Evolutionary conservation across 164 flowering plant genomes (phyloP), one percentile per base, ranked within the genome.

Genomic region (Magnolia kwangsiensis): DNA sequence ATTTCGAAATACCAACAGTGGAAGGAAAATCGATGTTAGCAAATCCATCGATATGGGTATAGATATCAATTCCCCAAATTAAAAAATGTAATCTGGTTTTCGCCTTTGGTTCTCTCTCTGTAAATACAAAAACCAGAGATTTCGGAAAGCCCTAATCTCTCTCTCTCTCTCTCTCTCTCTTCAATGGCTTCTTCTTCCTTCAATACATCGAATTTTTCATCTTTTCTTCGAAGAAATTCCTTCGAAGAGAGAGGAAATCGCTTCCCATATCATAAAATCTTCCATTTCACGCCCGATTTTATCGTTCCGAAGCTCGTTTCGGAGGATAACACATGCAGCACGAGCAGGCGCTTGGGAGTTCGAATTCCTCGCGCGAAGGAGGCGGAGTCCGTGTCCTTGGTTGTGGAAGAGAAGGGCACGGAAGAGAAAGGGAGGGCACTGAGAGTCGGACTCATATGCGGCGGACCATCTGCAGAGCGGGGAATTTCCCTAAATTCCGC

Each of bases 401-500:
- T 74, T n/a, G 27, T n/a, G 8, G 10, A 14, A 11, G 84, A 37
- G 49, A 72, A 59, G 73, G 74, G 58, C 29, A 80, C 49, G 72
- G 68, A 79, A 65, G 81, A 74, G 76, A 65, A 72, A 23, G 83
- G 63, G 23, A 78, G 84, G 75, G 83, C 85, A 50, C 77, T 94
- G 73, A 86, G 86, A 76, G 91, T 92, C 31, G 97, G 98, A 61
- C 19, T 94, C 18, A 78, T 94, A 8, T 94, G 98, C 49, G 98
- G 98, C 6, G 98, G 97, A 45, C 98, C 97, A 0, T 94, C 98
- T 7, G 90, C 91, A 0, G 98, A 94, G 88, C 92, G 96, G 5
- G 98, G 97, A 50, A 91, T 94, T 71, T 94, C 98, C 1, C 88
- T 94, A 71, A 94, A 92, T 76, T 94, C 98, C 18, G 97, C 96